Evolutionary conservation across 2,329 filamentous ascomycete genomes (phyloP), one percentile per base, ranked within the genome.

Genomic region (Penicillium frequentans): DNA sequence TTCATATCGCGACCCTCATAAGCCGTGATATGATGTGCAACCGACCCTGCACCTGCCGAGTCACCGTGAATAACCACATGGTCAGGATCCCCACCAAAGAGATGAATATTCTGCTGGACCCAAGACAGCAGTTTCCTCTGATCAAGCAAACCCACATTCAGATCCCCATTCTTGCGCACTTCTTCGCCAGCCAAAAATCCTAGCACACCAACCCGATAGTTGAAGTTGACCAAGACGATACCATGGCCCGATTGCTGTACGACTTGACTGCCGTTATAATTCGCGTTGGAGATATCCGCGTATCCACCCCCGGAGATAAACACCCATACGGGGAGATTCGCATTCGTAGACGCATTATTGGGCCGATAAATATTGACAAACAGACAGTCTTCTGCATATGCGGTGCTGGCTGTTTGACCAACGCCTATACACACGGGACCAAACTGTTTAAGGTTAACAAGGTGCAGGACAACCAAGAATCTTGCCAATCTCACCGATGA

Each of bases 181-280:
- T 81, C 75, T 39, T 84, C 79, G 47, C 84, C 81, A 0, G 84
- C 81, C 1, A 90, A 76, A 62, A 89, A 90, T 0, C 86, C 87
- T 63, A 83, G 83, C 0, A 84, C 73, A 0, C 85, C 85, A 7
- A 89, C 82, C 7, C 86, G 81, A 69, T 92, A 91, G 71, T 90
- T 91, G 73, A 90, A 82, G 13, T 81, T 86, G 2, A 91, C 87
- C 0, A 90, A 83, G 0, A 92, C 73, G 27, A 91, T 85, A 39
- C 82, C 77, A 50, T 81, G 73, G 14, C 81, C 78, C 21, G 82
- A 82, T 1, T 83, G 84, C 4, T 76, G 68, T 11, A 86, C 77
- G 0, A 91, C 74, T 0, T 81, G 81, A 1, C 79, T 81, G 0
- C 84, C 86, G 57, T 90, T 83, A 64, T 81, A 79, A 59, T 87